Evolutionary conservation across 352 stramenopile species (phyloP).

Genomic region (Globisporangium irregulare): DNA sequence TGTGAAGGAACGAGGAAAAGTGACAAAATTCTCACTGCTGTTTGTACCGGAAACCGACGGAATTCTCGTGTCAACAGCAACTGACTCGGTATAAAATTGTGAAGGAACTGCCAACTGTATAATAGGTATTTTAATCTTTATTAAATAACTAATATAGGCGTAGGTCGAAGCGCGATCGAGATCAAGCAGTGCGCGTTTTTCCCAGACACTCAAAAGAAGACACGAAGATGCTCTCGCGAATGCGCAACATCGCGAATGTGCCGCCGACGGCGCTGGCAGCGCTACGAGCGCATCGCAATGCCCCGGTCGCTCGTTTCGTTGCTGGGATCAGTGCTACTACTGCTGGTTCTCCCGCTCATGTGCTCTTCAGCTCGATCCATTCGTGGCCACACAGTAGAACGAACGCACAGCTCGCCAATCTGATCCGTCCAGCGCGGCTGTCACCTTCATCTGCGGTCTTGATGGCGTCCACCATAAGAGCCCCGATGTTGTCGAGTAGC

Average conservation of each 20-base stretch:
- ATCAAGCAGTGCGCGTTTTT: not conserved
- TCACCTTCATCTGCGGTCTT: slow-evolving; percentile 1
- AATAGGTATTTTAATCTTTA: no score
- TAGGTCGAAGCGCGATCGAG: no score
- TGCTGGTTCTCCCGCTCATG: not conserved
- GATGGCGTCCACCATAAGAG: slow-evolving; percentile 1
- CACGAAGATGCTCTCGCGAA: slow-evolving; percentile 7
- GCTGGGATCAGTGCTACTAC: not conserved
- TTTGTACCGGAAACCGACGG: no score
- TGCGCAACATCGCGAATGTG: slow-evolving; percentile 5
- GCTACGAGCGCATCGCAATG: not conserved
- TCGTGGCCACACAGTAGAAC: not conserved
- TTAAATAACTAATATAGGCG: no score
- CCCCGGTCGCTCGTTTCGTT: not conserved
- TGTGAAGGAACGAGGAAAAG: no score
- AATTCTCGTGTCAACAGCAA: no score
- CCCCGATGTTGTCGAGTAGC: not conserved
- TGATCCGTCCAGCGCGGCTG: not conserved
- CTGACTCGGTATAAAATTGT: no score
- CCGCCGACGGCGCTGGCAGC: not conserved
- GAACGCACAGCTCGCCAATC: not conserved
- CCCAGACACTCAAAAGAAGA: not conserved
- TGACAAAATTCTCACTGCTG: no score
- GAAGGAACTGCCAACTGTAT: no score
- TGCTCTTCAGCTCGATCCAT: slow-evolving; percentile 5